Base-by-base conservation (phyloP, 2,329 filamentous ascomycete genomes). In the Stagonosporopsis cucurbitacearum region DNA sequence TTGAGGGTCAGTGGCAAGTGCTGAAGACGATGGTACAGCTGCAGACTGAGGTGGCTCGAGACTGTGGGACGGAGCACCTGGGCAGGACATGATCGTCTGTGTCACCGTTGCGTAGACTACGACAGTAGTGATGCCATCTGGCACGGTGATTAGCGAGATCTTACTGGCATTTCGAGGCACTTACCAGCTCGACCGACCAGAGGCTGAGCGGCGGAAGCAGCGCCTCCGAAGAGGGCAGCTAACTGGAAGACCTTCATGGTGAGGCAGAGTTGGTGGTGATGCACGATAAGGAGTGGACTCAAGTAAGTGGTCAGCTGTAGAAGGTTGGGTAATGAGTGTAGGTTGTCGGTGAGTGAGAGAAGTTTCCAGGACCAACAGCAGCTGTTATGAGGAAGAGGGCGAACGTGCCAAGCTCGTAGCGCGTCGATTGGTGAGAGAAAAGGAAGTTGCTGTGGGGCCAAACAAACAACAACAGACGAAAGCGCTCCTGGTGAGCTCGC, bases 1-100 rank as follows among this genome's bases (percentile, higher is more conserved):
- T 42, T 49, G 41, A 17, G 50, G 45, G 13, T 15, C 35, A 6
- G 51, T 57, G 7, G 62, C 46, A n/a, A 59, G 37, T 23, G 37
- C 40, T 6, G 57, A 58, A 43, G 53, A 48, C 11, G 48, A 44
- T n/a, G 63, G 32, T 23, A 50, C 50, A 25, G 36, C 39, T 9
- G 43, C 51, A 15, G 39, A 45, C 20, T 53, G 26, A 35, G 61
- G 52, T 33, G 57, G 42, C 22, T 43, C 37, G n/a, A 59, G 56
- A 26, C 55, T 63, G 19, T 60, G 56, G 37, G 56, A 64, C 7
- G 59, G 59, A 15, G 57, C 64, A 23, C 59, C 53, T 26, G 77
- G 73, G 59, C 78, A 80, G 64, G 79, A 65, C 23, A 78, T 73
- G 63, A 79, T 67, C 39, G 77, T 77, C 58, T 74, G 65, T 51